Conservation (phyloP, 2,329 filamentous ascomycete species). For the Ilyonectria mors-panacis region DNA sequence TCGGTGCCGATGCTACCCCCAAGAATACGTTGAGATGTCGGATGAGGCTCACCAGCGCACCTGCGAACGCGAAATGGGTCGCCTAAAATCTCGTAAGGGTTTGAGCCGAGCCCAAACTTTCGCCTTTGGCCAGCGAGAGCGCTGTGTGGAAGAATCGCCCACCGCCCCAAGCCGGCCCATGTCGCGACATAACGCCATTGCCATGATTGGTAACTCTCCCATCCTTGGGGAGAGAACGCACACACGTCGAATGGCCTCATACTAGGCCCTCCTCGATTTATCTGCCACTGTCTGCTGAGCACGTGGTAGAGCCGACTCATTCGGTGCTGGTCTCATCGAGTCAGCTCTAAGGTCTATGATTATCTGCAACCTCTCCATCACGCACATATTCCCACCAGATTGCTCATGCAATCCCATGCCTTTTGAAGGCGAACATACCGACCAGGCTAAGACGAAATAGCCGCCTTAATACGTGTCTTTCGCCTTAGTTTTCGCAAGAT, state of each 20-base stretch:
- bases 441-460: slow-evolving; percentile 30
- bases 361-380: slow-evolving; percentile 27
- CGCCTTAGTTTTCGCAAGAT: slow-evolving; percentile 20
- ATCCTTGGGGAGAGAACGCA: slow-evolving; percentile 66
- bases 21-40: slow-evolving; percentile 97
- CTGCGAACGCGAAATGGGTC: slow-evolving; percentile 95
- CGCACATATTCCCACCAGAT: slow-evolving; percentile 37
- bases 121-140: slow-evolving; percentile 85
- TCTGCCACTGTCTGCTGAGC: slow-evolving; percentile 47
- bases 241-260: slow-evolving; percentile 75
- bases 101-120: slow-evolving; percentile 92
- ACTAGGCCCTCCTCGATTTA: slow-evolving; percentile 58
- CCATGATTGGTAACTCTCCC: slow-evolving; percentile 63
- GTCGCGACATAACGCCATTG: slow-evolving; percentile 57
- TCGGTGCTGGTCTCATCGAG: slow-evolving; percentile 48
- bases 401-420: slow-evolving; percentile 28
- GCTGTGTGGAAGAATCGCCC: slow-evolving; percentile 71
- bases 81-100: slow-evolving; percentile 90
- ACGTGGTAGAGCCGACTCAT: slow-evolving; percentile 43
- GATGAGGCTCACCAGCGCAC: slow-evolving; percentile 92
- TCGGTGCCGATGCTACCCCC: slow-evolving; percentile 86
- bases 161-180: slow-evolving; percentile 65
- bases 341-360: slow-evolving; percentile 43
- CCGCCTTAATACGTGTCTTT: slow-evolving; percentile 34
- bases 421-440: slow-evolving; percentile 30